Evolutionary conservation across 345 rosid genomes (phyloP), one percentile per base, ranked within the genome.

Genomic region (Eutrema japonicum): DNA sequence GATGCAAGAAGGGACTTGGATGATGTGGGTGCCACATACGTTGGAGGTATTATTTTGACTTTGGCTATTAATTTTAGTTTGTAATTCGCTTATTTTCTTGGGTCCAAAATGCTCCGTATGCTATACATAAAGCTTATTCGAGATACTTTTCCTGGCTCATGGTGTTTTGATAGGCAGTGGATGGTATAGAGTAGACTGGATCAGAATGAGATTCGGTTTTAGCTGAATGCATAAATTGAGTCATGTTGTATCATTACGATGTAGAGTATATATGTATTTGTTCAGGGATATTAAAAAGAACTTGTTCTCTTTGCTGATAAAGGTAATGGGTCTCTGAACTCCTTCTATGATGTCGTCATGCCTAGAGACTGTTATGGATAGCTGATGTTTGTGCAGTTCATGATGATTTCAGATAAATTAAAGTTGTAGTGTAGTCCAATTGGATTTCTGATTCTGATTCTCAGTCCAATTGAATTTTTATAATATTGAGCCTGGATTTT

Each of bases 1-100:
- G 99, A 94, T 74, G 87, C 99, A 46, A 91, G 99, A 80, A 91
- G 99, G 81, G 99, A 94, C 83, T 83, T 94, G 85, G 99, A 91
- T 81, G 99, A 94, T 66, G 90, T 94, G 50, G 96, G 97, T 79
- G 97, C 99, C 53, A 49, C 85, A 61, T 82, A 79, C 80, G 50
- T 89, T 68, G 91, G 85, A 83, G 97, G 97, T 91, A 82, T 74
- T 65, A 59, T 49, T 8, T 59, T 66, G 40, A 46, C 49, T 63
- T 58, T 32, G 52, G 37, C 43, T 68, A 40, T 43, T 30, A 42
- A 29, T 6, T 43, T 62, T 54, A 57, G 62, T 47, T 48, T 68
- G 56, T 38, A 55, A 27, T 60, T 55, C 27, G 2, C 73, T 56
- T 49, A 4, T 49, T 33, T 58, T 22, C 16, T 22, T 36, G 50